phyloP scores from a whole-genome alignment of 2,329 filamentous ascomycete species.

The Stachybotrys chlorohalonatus region DNA sequence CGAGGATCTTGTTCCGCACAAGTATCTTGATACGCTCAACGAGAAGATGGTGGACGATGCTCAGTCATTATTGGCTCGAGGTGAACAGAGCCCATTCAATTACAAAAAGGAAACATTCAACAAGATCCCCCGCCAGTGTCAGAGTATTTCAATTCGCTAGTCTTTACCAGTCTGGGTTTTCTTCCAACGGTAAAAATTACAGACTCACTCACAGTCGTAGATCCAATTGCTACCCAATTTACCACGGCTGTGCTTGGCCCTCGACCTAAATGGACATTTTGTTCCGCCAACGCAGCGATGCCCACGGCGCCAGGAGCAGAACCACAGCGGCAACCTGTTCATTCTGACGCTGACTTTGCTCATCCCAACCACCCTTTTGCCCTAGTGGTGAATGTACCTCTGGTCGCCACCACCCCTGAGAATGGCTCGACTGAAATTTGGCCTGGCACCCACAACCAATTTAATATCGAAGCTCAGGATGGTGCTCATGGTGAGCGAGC shows the following conservation, averaged over 20 bases:
- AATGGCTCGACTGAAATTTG: constrained; percentile 53
- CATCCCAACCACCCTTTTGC: constrained; percentile 47
- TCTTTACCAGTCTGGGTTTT: constrained; percentile 41
- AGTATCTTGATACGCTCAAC: constrained; percentile 46
- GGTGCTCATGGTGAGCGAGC: constrained; percentile 41
- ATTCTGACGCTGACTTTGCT: constrained; percentile 50
- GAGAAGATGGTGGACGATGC: constrained; percentile 51
- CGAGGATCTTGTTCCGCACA: constrained; percentile 40
- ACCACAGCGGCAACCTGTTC: constrained; percentile 43
- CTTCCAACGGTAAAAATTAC: not conserved
- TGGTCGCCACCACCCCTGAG: constrained; percentile 37
- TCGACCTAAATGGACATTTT: constrained; percentile 45
- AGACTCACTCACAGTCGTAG: constrained; percentile 16
- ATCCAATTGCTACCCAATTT: constrained; percentile 46
- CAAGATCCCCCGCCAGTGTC: constrained; percentile 47
- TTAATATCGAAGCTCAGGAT: constrained; percentile 30
- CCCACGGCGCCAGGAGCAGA: constrained; percentile 30
- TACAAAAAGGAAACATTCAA: constrained; percentile 55
- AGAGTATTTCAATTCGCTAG: constrained; percentile 36
- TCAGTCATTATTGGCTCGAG: constrained; percentile 35
- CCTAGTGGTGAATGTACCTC: constrained; percentile 43
- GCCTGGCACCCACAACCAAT: constrained; percentile 41
- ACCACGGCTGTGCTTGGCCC: constrained; percentile 46
- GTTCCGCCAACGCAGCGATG: constrained; percentile 49
- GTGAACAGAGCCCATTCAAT: constrained; percentile 49